Evolutionary conservation across 495 filamentous ascomycete species (phyloP).

Genomic region (Hyaloscypha finlandica): DNA sequence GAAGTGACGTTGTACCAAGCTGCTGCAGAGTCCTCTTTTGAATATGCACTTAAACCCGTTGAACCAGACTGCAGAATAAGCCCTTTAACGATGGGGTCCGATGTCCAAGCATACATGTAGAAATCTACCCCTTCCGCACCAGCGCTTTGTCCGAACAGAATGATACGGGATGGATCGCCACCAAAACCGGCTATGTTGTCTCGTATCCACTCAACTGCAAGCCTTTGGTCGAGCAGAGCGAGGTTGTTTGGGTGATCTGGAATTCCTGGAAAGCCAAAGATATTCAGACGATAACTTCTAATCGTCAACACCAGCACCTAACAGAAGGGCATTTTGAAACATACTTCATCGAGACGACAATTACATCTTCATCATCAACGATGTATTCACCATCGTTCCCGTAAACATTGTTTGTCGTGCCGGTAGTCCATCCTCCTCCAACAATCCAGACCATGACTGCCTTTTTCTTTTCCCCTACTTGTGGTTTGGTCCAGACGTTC

Average conservation of each 20-base stretch:
- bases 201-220: slow-evolving; percentile 3
- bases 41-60: too few relatives aligned
- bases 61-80: too few relatives aligned
- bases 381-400: slow-evolving; percentile 42
- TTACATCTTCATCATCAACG: slow-evolving; percentile 47
- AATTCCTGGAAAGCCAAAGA: slow-evolving; percentile 50
- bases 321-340: slow-evolving; percentile 3
- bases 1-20: too few relatives aligned
- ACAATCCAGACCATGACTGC: slow-evolving; percentile 43
- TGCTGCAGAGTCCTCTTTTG: too few relatives aligned
- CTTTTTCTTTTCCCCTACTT: slow-evolving; percentile 26
- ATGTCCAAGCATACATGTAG: too few relatives aligned
- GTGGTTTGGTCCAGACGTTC: not conserved
- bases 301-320: slow-evolving; percentile 43
- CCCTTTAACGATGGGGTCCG: too few relatives aligned
- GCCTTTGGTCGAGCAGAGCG: too few relatives aligned
- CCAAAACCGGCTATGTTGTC: slow-evolving; percentile 1
- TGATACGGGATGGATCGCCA: too few relatives aligned
- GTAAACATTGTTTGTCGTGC: slow-evolving; percentile 32
- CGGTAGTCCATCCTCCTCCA: slow-evolving; percentile 37
- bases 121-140: too few relatives aligned
- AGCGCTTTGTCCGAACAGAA: too few relatives aligned
- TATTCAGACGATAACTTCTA: slow-evolving; percentile 47
- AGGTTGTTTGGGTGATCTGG: slow-evolving; percentile 32
- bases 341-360: slow-evolving; percentile 60